These are phyloP conservation scores for Aotearoamyces nothofagi DNA, from an alignment of 2,329 filamentous ascomycete species.

Conservation along the genomic window DNA sequence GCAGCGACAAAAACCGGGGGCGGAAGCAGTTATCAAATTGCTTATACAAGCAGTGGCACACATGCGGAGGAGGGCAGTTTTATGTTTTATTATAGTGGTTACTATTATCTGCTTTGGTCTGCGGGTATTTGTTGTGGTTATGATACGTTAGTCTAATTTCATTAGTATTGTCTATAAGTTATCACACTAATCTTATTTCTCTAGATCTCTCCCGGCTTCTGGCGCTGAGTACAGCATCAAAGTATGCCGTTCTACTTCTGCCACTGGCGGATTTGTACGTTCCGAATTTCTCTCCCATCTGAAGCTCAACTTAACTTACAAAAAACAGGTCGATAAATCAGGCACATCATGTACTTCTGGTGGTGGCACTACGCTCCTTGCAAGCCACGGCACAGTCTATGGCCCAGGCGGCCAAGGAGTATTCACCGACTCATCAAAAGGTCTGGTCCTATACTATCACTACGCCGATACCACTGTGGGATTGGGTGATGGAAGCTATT, in stretches of 20 bases:
- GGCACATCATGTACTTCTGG: conserved; percentile 36
- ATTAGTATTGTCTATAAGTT: too few species aligned
- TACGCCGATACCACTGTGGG: conserved; percentile 40
- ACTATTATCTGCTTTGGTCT: conserved; percentile 51
- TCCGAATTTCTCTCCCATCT: conserved; percentile 1
- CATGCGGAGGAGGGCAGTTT: conserved; percentile 41
- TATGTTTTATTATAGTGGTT: conserved; percentile 36
- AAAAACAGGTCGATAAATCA: conserved; percentile 27
- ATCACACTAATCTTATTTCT: conserved; percentile 8
- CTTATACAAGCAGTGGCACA: conserved; percentile 32
- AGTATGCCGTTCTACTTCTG: conserved; percentile 40
- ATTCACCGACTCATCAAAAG: conserved; percentile 30
- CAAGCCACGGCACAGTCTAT: conserved; percentile 43
- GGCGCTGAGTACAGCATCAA: conserved; percentile 53
- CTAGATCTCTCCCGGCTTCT: conserved; percentile 28
- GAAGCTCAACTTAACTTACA: neutral
- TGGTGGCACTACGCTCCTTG: conserved; percentile 46
- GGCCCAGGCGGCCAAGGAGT: conserved; percentile 51
- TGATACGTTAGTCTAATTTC: too few species aligned
- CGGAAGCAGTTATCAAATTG: conserved; percentile 28
- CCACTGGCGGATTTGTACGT: conserved; percentile 38
- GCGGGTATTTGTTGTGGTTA: conserved; percentile 47
- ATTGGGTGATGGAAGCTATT: conserved; percentile 29
- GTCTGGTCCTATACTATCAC: conserved; percentile 46
- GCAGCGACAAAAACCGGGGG: conserved; percentile 17